Conservation (phyloP, 2,329 filamentous ascomycete species). For the Epichloe typhina region DNA sequence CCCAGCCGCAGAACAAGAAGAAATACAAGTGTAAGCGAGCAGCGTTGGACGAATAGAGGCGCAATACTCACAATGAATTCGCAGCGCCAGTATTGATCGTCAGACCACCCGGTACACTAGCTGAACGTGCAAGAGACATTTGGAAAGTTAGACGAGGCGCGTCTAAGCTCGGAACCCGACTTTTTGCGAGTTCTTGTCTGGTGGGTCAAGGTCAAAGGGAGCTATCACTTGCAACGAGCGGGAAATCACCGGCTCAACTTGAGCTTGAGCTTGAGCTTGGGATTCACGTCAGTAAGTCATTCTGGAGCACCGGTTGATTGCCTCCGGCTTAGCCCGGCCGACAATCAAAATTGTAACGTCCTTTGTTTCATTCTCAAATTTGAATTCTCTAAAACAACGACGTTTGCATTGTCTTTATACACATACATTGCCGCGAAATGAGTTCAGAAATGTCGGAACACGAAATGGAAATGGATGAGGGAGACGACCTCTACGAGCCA, state of each 20-base stretch:
- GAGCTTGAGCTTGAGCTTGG: conserved; percentile 5
- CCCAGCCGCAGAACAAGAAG: neutral
- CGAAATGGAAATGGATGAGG: conserved; percentile 54
- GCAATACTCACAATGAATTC: conserved; percentile 29
- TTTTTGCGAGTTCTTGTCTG: conserved; percentile 2
- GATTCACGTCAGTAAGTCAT: neutral
- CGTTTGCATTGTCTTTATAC: too few species aligned
- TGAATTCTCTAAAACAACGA: too few species aligned
- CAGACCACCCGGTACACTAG: conserved; percentile 45
- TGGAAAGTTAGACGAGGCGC: conserved; percentile 6
- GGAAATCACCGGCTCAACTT: conserved; percentile 17
- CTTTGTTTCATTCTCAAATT: too few species aligned
- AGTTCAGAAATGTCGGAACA: conserved; percentile 7
- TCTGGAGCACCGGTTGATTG: neutral
- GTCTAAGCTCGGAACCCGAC: conserved; percentile 2
- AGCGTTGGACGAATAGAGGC: neutral
- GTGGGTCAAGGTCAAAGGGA: neutral
- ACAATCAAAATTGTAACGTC: too few species aligned
- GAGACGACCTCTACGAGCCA: conserved; percentile 53
- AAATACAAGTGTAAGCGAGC: neutral
- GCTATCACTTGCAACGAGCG: conserved; percentile 6
- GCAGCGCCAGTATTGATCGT: conserved; percentile 51
- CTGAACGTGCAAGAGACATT: conserved; percentile 42
- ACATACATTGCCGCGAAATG: neutral
- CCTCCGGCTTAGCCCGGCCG: too few species aligned